Conservation (phyloP, 129 eudicot genomes). For the Arctium lappa region DNA sequence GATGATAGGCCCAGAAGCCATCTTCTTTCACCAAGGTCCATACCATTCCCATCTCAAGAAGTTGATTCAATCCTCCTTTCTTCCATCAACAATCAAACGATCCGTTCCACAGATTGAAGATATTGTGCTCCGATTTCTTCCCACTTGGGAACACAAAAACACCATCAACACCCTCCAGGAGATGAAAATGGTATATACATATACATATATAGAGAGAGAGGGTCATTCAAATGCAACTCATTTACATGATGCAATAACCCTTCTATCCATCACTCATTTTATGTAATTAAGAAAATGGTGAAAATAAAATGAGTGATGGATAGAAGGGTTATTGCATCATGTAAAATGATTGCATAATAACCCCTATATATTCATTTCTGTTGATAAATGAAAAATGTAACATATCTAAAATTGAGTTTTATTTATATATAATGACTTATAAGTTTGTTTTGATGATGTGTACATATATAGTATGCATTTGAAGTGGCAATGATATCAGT, state of each 20-base stretch:
- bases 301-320: no score
- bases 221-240: no score
- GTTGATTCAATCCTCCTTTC: constrained; percentile 54
- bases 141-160: constrained; percentile 40
- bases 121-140: constrained; percentile 42
- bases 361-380: background rate
- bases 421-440: background rate
- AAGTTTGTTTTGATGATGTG: background rate
- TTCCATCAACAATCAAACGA: constrained; percentile 48
- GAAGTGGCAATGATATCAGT: constrained; percentile 78
- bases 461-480: constrained; percentile 62
- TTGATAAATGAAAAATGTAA: background rate
- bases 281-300: no score
- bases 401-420: background rate
- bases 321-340: no score
- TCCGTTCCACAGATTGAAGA: constrained; percentile 49
- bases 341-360: no score
- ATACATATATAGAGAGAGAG: no score
- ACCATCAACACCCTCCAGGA: constrained; percentile 62
- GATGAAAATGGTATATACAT: constrained; percentile 65
- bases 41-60: constrained; percentile 77
- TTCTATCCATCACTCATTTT: no score
- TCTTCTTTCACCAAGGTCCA: constrained; percentile 91
- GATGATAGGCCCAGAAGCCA: constrained; percentile 71
- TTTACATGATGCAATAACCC: no score